Evolutionary conservation across 1,284 basidiomycete genomes (phyloP).

Genomic region (Ceratobasidium sp.): DNA sequence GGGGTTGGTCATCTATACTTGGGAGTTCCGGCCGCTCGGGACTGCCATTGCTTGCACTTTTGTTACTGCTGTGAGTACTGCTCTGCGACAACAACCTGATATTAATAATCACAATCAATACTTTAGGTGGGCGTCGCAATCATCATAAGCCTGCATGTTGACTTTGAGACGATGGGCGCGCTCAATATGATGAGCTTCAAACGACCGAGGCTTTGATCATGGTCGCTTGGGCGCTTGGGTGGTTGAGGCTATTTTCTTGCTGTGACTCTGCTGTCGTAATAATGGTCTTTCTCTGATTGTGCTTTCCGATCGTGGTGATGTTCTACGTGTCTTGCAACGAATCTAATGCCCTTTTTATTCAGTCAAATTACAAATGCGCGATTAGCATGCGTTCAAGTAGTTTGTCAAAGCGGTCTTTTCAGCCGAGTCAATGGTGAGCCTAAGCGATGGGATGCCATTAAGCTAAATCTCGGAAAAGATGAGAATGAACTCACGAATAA

Average conservation of each 20-base stretch:
- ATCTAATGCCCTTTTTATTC: background rate
- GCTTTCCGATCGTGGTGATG: background rate
- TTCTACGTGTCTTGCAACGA: background rate
- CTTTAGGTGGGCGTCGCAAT: slow-evolving; percentile 10
- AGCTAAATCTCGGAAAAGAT: background rate
- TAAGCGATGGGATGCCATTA: background rate
- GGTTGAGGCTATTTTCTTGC: no score
- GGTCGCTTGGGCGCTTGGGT: background rate
- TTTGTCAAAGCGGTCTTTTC: slow-evolving; percentile 57
- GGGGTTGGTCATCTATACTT: slow-evolving; percentile 31
- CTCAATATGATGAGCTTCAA: slow-evolving; percentile 32
- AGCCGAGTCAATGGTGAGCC: slow-evolving; percentile 61
- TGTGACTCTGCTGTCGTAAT: background rate
- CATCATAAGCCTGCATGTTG: slow-evolving; percentile 19
- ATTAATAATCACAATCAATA: background rate
- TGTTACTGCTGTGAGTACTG: slow-evolving; percentile 29
- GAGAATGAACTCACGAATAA: slow-evolving; percentile 53
- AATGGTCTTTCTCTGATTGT: slow-evolving; percentile 1
- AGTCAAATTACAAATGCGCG: background rate
- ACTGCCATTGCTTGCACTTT: slow-evolving; percentile 27
- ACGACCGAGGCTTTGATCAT: slow-evolving; percentile 4
- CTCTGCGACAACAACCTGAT: no score
- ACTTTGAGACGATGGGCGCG: slow-evolving; percentile 34
- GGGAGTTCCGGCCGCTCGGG: slow-evolving; percentile 16
- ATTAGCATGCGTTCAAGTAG: slow-evolving; percentile 54